A percentile compares a stretch with the other conserved stretches of the same genome.
Evolutionary conservation across 169 alveolate species (phyloP).

Genomic region (Neospora caninum): DNA sequence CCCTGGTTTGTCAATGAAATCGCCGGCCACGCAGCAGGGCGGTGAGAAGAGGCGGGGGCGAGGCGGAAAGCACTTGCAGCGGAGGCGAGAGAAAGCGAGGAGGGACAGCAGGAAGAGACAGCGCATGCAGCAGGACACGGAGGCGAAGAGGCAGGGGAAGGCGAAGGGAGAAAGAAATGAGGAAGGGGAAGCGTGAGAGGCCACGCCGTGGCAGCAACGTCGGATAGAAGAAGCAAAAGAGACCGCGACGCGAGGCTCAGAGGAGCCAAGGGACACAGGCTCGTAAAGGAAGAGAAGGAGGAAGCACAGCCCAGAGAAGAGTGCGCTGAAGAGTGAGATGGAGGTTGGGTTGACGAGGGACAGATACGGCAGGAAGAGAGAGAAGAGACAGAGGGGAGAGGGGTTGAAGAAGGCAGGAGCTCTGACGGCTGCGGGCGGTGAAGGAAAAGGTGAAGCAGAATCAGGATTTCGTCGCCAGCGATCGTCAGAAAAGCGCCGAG

Average conservation of each 20-base stretch:
- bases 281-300: neutral
- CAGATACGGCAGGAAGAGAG: neutral
- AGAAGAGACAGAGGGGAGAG: neutral
- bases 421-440: neutral
- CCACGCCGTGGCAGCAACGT: neutral
- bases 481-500: neutral
- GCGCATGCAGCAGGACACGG: too few species aligned
- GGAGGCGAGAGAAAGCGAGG: too few species aligned
- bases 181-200: constrained; percentile 6
- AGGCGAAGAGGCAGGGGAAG: neutral
- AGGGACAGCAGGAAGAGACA: too few species aligned
- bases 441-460: neutral
- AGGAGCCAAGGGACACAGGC: neutral
- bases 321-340: neutral
- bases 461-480: neutral
- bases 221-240: neutral
- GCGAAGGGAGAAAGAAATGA: neutral
- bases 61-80: too few species aligned
- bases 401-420: neutral
- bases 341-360: neutral
- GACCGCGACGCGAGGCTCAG: neutral
- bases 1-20: too few species aligned
- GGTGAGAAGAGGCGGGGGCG: too few species aligned
- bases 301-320: neutral
- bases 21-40: too few species aligned